Evolutionary conservation across 2,329 filamentous ascomycete species (phyloP), one percentile per base, ranked within the genome.

Genomic region (Phaeosphaeria sp.): DNA sequence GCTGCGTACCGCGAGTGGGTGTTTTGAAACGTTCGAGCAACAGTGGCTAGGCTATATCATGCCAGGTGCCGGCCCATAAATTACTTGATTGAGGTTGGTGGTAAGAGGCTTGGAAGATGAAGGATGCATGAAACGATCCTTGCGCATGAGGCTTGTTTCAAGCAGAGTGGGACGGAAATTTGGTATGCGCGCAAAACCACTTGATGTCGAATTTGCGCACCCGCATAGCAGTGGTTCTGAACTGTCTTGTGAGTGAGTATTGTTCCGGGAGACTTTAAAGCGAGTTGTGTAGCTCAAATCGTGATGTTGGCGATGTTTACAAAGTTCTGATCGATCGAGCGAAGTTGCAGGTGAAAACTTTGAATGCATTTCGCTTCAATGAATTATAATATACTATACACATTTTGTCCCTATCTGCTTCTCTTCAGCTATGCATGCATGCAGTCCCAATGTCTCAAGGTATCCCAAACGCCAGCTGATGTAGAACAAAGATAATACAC

Each of bases 1-100:
- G 57, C 57, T 58, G 51, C 51, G 55, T 51, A 44, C 44, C 60
- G 62, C 58, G 61, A 61, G 47, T 48, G 55, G 6, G 51, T 55
- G 46, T 49, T 44, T 15, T 33, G 45, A 51, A 51, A 40, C 40
- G 42, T 30, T 22, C 25, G 20, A 22, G 64, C 66, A 69, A 69
- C 65, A 49, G 55, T 54, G 57, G 52, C 59, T 63, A 67, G 56
- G 43, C 61, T 45, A 3, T 0, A 49, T 42, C 30, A 6, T 46
- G 54, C 25, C 1, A n/a, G 15, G 9, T 2, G 27, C 44, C 25
- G 51, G 21, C 52, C 57, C 17, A 39, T 24, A n/a, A 24, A n/a
- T 2, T 54, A 17, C 55, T 47, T 47, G 18, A 47, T 33, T 9
- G 5, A 7, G 36, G 6, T 24, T 65, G 53, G 63, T 53, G n/a